Conservation (phyloP, 1,139 yeast species). For the Dujonia santamariae region DNA sequence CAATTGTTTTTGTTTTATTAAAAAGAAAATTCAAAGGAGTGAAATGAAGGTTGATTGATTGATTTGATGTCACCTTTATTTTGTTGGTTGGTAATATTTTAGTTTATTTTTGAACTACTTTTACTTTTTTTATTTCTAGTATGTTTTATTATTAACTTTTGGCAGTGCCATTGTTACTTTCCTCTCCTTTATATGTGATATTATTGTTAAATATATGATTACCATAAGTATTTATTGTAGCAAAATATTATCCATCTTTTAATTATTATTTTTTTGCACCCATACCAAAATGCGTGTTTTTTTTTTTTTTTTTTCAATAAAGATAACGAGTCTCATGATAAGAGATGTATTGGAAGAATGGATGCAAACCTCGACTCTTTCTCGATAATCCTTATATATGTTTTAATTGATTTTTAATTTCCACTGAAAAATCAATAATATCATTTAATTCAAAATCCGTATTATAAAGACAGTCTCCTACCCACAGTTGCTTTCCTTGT, state of each 20-base stretch:
- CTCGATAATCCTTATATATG: too few relatives aligned
- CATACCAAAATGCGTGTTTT: too few relatives aligned
- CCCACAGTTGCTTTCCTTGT: too few relatives aligned
- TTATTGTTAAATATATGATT: slow-evolving; percentile 7
- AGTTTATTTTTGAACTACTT: not conserved
- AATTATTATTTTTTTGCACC: too few relatives aligned
- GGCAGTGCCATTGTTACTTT: slow-evolving; percentile 7
- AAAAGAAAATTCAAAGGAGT: not conserved
- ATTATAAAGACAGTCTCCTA: too few relatives aligned
- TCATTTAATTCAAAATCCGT: too few relatives aligned
- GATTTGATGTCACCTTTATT: not conserved
- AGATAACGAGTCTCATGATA: too few relatives aligned
- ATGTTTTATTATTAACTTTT: slow-evolving; percentile 2
- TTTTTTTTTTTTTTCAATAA: too few relatives aligned
- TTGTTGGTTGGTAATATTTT: slow-evolving; percentile 1
- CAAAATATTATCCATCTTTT: not conserved
- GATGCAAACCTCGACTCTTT: too few relatives aligned
- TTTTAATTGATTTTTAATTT: too few relatives aligned
- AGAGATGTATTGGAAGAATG: too few relatives aligned
- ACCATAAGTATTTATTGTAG: not conserved
- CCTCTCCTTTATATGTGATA: slow-evolving; percentile 4
- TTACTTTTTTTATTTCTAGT: slow-evolving; percentile 3
- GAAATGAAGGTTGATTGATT: not conserved
- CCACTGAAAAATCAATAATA: too few relatives aligned
- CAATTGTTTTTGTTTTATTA: slow-evolving; percentile 3